Conservation (phyloP, 208 protist species). For the Wallacemonas sp. region DNA sequence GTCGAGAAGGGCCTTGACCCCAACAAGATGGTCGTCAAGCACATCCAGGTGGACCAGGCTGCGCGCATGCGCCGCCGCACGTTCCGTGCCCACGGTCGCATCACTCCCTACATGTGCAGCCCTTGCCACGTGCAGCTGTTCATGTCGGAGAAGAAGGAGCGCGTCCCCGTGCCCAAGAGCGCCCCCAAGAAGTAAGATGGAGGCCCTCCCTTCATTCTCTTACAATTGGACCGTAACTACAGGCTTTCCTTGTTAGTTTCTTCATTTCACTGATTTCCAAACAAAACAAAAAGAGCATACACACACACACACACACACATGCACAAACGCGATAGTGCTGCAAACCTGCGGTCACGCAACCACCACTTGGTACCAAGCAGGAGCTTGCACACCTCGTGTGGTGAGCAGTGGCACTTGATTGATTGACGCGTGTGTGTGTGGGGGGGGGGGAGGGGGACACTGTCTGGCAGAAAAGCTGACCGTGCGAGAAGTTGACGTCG, state of each 20-base stretch:
- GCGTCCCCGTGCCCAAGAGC: slow-evolving; percentile 76
- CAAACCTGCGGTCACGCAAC: no score
- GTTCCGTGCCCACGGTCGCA: slow-evolving; percentile 95
- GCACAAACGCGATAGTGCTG: no score
- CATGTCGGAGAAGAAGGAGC: slow-evolving; percentile 84
- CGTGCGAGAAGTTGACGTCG: no score
- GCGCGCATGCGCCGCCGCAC: slow-evolving; percentile 91
- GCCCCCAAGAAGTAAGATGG: slow-evolving; percentile 77
- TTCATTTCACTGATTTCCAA: slow-evolving; percentile 14
- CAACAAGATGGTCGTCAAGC: slow-evolving; percentile 91
- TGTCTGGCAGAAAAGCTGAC: no score
- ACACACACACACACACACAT: background rate
- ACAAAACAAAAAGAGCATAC: slow-evolving; percentile 12
- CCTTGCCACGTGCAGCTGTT: slow-evolving; percentile 85
- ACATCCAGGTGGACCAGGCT: slow-evolving; percentile 93
- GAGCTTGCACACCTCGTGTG: no score
- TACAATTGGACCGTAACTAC: background rate
- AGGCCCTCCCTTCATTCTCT: background rate
- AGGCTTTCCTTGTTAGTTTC: slow-evolving; percentile 19
- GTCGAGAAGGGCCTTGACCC: slow-evolving; percentile 90
- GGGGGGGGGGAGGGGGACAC: no score
- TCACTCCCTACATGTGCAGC: slow-evolving; percentile 93
- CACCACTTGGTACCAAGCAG: no score
- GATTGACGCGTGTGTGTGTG: no score
- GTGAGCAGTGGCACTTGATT: no score